Evolutionary conservation across 192 early-diverging fungal genomes (phyloP).

Genomic region (Diversispora epigaea): DNA sequence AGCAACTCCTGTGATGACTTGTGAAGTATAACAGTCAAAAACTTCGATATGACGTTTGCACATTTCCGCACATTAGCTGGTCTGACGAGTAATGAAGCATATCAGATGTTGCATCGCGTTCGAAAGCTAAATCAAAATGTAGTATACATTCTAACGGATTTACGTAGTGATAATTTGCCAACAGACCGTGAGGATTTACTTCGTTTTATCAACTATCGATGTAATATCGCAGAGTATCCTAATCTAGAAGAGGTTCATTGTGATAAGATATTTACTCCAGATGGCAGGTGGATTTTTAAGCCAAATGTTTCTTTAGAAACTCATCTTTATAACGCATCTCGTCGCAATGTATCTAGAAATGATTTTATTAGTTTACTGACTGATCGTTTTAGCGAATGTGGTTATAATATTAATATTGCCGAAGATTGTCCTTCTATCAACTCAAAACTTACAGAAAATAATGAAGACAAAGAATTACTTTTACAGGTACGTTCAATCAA

Average conservation of each 20-base stretch:
- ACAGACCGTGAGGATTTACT: conserved; percentile 3
- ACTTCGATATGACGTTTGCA: background rate
- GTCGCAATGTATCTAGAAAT: conserved; percentile 15
- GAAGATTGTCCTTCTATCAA: conserved; percentile 1
- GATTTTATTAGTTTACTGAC: conserved; percentile 15
- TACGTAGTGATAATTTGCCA: background rate
- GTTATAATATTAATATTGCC: conserved; percentile 2
- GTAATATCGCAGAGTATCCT: background rate
- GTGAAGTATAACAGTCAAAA: conserved; percentile 11
- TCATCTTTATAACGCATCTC: conserved; percentile 17
- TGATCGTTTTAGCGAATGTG: background rate
- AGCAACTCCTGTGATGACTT: conserved; percentile 6
- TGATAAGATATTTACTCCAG: background rate
- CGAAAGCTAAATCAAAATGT: background rate
- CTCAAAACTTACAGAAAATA: background rate
- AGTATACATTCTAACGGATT: conserved; percentile 8
- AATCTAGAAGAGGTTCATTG: conserved; percentile 12
- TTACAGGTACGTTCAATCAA: background rate
- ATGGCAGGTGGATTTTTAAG: conserved; percentile 6
- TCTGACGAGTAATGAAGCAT: background rate
- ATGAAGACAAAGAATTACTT: conserved; percentile 8
- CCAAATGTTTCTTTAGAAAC: conserved; percentile 11
- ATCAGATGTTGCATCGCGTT: conserved; percentile 11
- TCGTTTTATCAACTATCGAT: conserved; percentile 4
- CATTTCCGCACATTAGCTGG: conserved; percentile 13